Evolutionary conservation across 495 filamentous ascomycete genomes (phyloP), one percentile per base, ranked within the genome.

Genomic region (Venustampulla echinocandica): DNA sequence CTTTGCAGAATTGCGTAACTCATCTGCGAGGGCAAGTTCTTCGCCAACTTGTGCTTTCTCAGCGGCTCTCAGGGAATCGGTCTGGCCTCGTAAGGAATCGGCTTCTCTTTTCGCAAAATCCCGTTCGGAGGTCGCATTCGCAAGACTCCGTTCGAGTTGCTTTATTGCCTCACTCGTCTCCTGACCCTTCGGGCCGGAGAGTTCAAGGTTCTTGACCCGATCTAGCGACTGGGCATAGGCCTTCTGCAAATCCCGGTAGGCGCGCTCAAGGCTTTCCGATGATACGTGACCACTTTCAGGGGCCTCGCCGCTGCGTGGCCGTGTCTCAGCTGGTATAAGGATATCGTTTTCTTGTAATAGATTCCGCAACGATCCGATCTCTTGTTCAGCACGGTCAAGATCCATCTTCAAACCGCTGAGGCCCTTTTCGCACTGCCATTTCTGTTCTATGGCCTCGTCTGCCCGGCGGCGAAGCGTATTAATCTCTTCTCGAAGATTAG

Each of bases 391-490:
- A 50, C 90, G 85, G 59, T 98, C 93, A 22, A 98, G 77, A 60
- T 98, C 92, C 85, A 95, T 96, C 65, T 95, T 95, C 50, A 98
- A 69, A 33, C 90, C 90, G 47, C 81, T 76, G 11, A 98, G 73
- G 19, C 89, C 88, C 64, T 95, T 94, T 65, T 98, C 92, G 46
- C 90, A 90, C 64, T 92, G 84, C 77, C 83, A 96, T 68, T 96
- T 97, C 57, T 90, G 85, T 55, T 93, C 87, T n/a, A 96, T 71
- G 17, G 92, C 93, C 44, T 98, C 92, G 54, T 97, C 90, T 19
- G 93, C 90, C 43, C 93, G 82, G 44, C 81, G 80, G 22, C 92
- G 82, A 37, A 98, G 77, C 7, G 80, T 73, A 49, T 83, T 85
- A 50, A 98, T 83, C 61, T 98, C 92, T 7, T 84, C 76, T 46